Conservation (phyloP, 768 basidiomycete genomes). For the Lanmaoa rubissima region DNA sequence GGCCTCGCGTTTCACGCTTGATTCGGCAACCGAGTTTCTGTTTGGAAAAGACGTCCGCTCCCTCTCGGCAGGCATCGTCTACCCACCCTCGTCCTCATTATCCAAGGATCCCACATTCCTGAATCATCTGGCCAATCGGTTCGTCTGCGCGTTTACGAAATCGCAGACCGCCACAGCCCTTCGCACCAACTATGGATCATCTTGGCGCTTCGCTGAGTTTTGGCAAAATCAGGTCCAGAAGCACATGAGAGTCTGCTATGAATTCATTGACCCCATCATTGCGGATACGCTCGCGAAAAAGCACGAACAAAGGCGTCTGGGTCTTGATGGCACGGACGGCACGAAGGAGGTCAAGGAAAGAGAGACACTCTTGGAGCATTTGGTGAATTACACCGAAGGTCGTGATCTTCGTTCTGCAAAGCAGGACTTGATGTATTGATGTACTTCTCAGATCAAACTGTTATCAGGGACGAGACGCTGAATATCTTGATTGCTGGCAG, state of each 20-base stretch:
- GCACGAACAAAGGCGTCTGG: constrained; percentile 11
- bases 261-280: constrained; percentile 50
- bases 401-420: constrained; percentile 1
- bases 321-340: constrained; percentile 2
- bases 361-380: constrained; percentile 48
- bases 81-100: constrained; percentile 25
- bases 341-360: constrained; percentile 37
- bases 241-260: constrained; percentile 40
- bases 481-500: constrained; percentile 32
- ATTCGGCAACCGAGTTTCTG: constrained; percentile 57
- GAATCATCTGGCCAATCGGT: constrained; percentile 35
- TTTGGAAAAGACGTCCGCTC: constrained; percentile 43
- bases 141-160: constrained; percentile 39
- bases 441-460: constrained; percentile 16
- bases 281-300: constrained; percentile 41
- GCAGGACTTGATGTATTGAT: background rate
- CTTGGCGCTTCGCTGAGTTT: constrained; percentile 46
- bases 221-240: constrained; percentile 41
- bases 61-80: constrained; percentile 38
- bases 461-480: constrained; percentile 26
- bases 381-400: constrained; percentile 57
- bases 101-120: constrained; percentile 24
- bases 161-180: constrained; percentile 34
- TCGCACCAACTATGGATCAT: constrained; percentile 37
- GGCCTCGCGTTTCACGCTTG: constrained; percentile 48